Percentiles rank a stretch among this genome's conserved stretches.
Evolutionary conservation across 305 asterid species (phyloP).

Genomic region (Stenogyne calaminthoides): DNA sequence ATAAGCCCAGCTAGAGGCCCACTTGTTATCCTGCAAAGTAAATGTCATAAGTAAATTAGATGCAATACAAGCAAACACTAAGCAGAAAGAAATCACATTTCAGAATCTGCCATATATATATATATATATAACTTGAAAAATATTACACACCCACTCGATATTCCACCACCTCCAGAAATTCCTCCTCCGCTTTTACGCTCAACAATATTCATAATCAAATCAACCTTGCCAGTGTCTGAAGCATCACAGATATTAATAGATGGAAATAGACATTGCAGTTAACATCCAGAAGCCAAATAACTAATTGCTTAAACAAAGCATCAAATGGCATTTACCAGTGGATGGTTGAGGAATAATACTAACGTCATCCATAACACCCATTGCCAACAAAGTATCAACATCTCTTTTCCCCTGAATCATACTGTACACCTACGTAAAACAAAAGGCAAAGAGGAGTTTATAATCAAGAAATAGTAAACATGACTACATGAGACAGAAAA

Average conservation of each 20-base stretch:
- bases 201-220: constrained; percentile 84
- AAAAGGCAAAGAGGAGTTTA: constrained; percentile 14
- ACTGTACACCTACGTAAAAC: constrained; percentile 71
- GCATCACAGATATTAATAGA: constrained; percentile 25
- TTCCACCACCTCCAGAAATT: constrained; percentile 94
- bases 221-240: constrained; percentile 85
- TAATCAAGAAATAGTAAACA: constrained; percentile 2
- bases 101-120: constrained; percentile 15
- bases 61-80: not conserved
- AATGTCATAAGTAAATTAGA: constrained; percentile 21
- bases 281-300: constrained; percentile 23
- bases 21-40: constrained; percentile 72
- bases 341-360: constrained; percentile 96
- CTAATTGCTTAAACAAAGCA: constrained; percentile 27
- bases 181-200: constrained; percentile 94
- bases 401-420: constrained; percentile 98
- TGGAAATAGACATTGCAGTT: constrained; percentile 6
- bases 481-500: constrained; percentile 10
- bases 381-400: constrained; percentile 83
- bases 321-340: constrained; percentile 59
- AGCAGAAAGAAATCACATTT: constrained; percentile 8
- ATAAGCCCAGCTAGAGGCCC: constrained; percentile 96
- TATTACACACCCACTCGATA: constrained; percentile 89
- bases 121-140: constrained; percentile 9
- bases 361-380: constrained; percentile 97